These are phyloP conservation scores for Cryptococcus sp. DNA, from an alignment of 1,284 basidiomycete genomes.

Conservation along the genomic window DNA sequence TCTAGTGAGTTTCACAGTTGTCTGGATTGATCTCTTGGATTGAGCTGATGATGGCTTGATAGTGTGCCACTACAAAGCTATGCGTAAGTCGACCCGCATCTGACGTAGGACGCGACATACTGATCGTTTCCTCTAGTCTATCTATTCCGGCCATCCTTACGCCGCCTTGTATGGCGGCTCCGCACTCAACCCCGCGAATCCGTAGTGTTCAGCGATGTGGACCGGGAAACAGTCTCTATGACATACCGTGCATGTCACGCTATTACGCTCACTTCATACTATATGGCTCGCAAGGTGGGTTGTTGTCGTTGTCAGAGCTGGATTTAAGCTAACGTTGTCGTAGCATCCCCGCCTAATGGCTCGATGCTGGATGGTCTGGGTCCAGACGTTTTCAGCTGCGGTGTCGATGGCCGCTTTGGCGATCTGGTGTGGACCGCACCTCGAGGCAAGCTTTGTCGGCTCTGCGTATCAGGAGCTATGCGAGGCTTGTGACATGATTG, in stretches of 20 bases:
- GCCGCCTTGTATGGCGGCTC: constrained; percentile 36
- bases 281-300: constrained; percentile 32
- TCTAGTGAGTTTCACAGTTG: constrained; percentile 20
- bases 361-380: constrained; percentile 43
- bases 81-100: constrained; percentile 27
- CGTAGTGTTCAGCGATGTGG: constrained; percentile 24
- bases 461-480: constrained; percentile 39
- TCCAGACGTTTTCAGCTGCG: constrained; percentile 45
- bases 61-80: constrained; percentile 44
- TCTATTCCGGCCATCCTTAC: constrained; percentile 42
- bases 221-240: constrained; percentile 28
- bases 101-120: neutral
- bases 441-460: constrained; percentile 33
- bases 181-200: constrained; percentile 20
- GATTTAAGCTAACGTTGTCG: neutral
- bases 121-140: constrained; percentile 22
- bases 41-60: neutral
- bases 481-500: constrained; percentile 38
- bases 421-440: constrained; percentile 42
- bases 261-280: constrained; percentile 35
- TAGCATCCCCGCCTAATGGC: constrained; percentile 39
- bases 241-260: constrained; percentile 39
- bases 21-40: neutral
- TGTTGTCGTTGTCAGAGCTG: neutral
- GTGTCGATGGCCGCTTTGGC: constrained; percentile 45